Conservation (phyloP, 495 filamentous ascomycete genomes). For the Echria macrotheca region DNA sequence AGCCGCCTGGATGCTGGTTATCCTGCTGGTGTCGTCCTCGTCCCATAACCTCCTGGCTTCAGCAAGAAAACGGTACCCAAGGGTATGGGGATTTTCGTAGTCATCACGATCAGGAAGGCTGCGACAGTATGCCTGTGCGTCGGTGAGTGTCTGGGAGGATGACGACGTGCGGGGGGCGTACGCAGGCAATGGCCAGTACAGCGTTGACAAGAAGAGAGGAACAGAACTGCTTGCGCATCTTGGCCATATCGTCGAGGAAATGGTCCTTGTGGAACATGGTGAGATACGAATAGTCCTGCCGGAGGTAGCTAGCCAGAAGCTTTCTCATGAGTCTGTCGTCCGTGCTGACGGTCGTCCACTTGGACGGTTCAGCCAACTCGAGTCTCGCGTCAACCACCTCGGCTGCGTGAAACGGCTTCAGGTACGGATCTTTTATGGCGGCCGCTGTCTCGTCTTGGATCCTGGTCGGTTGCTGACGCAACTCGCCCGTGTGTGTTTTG, state of each 20-base stretch:
- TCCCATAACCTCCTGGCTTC: constrained; percentile 32
- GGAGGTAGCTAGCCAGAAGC: constrained; percentile 20
- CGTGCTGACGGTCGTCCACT: constrained; percentile 22
- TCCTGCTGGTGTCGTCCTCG: constrained; percentile 13
- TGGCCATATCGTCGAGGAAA: constrained; percentile 25
- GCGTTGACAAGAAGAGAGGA: constrained; percentile 27
- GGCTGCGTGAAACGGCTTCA: constrained; percentile 26
- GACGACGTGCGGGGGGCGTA: no score
- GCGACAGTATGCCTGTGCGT: not conserved
- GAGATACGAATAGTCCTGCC: constrained; percentile 25
- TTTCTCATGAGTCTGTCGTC: constrained; percentile 21
- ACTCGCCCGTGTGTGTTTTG: not conserved
- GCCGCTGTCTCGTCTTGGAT: not conserved
- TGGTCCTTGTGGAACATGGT: constrained; percentile 25
- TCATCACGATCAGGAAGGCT: constrained; percentile 20
- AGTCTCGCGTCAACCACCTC: constrained; percentile 22
- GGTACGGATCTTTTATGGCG: constrained; percentile 10
- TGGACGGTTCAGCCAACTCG: constrained; percentile 14
- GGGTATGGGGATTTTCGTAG: constrained; percentile 25
- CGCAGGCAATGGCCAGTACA: constrained; percentile 27
- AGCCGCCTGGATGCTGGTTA: constrained; percentile 26
- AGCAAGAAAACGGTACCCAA: constrained; percentile 28
- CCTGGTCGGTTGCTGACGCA: not conserved
- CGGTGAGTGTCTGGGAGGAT: no score
- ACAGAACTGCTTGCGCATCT: constrained; percentile 19